Evolutionary conservation across 1,139 yeast genomes (phyloP).

Genomic region (Taphrina communis): DNA sequence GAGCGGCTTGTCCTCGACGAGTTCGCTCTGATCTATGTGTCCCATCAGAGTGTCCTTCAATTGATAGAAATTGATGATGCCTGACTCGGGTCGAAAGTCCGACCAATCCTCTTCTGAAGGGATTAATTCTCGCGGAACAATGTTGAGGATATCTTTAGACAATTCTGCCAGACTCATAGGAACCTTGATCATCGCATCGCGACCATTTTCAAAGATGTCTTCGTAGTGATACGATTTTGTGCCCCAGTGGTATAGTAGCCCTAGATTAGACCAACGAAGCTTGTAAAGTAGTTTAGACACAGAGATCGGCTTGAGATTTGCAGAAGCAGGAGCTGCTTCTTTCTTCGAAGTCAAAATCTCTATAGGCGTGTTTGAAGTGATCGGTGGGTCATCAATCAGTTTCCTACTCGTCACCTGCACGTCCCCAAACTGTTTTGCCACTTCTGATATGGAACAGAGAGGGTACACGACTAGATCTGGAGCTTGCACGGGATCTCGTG

Average conservation of each 20-base stretch:
- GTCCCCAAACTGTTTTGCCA: neutral
- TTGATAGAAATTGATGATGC: conserved; percentile 56
- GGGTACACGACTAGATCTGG: neutral
- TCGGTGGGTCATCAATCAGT: conserved; percentile 8
- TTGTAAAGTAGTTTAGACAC: conserved; percentile 42
- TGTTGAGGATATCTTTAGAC: conserved; percentile 49
- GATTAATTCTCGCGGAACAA: conserved; percentile 46
- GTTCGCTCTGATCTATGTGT: conserved; percentile 58
- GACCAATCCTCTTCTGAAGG: conserved; percentile 46
- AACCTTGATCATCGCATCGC: conserved; percentile 46
- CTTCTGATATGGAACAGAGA: neutral
- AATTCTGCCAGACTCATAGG: conserved; percentile 52
- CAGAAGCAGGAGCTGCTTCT: conserved; percentile 18
- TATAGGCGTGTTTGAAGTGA: neutral
- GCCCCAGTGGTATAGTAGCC: conserved; percentile 59
- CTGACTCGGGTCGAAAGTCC: conserved; percentile 52
- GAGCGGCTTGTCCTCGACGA: conserved; percentile 43
- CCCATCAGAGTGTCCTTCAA: conserved; percentile 57
- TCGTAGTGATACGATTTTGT: conserved; percentile 51
- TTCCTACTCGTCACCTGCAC: neutral
- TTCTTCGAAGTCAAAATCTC: conserved; percentile 11
- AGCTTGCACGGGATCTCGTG: neutral
- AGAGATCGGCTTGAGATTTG: conserved; percentile 22
- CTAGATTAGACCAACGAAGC: conserved; percentile 57
- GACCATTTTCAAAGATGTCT: conserved; percentile 49